Base-by-base conservation (phyloP, 192 early-diverging fungal species). In the Chytriomyces hyalinus region DNA sequence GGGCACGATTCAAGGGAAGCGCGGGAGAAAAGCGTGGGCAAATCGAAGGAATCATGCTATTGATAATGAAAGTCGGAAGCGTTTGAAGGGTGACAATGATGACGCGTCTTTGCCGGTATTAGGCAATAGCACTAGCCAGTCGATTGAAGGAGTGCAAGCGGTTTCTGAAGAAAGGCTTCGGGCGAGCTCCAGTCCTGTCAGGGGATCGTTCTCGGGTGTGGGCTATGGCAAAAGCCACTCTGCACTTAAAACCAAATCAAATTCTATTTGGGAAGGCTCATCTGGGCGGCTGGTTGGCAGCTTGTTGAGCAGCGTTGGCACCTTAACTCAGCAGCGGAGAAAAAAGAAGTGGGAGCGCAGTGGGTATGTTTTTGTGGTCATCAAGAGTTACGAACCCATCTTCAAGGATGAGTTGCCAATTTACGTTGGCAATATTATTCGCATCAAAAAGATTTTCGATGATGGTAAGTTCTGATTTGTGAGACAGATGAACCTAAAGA, bases 361-460 rank as follows among this genome's bases (percentile, higher is more conserved):
- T 20, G 73, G 73, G 7, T 75, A 75, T 51, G 73, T 75, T 8
- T 75, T 75, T 51, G 28, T 75, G 9, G 73, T 75, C 47, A 75
- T 75, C 49, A 75, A 75, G 63, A 51, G 49, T 9, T 75, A 75
- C 63, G 73, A 75, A 36, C 73, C 73, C 9, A 57, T 49, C 2
- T 75, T 75, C 28, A 64, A 66, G 28, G 73, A 75, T 28, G 73
- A 75, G 36, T 44, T 75, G 61, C 11, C 62, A 6, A 75, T 75
- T 17, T 51, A 44, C 6, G 60, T 75, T 48, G 73, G 73, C 10
- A 65, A 75, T 51, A 51, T 75, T 13, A 66, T 75, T 65, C 73
- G 64, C 26, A 75, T 75, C 73, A 75, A 75, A 47, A 75, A 75
- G 64, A 75, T 75, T 53, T 75, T 75, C 48, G 73, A 75, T 53